Conservation (phyloP, 805 yeast genomes). For the Saccharomycopsis oosterbeekiorum region DNA sequence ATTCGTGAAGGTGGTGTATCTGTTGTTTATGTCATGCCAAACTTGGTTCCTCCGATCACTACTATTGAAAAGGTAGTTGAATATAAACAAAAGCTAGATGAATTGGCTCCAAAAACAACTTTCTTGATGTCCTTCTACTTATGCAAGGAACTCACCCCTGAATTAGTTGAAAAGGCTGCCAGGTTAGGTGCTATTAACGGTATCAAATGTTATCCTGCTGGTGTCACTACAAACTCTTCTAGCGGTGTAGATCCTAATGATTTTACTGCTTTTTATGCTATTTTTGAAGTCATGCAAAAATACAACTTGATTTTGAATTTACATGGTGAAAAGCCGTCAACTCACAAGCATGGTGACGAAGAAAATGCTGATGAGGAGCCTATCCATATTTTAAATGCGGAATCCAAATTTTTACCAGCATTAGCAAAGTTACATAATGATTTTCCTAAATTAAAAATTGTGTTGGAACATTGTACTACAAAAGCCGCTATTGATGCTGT, state of each 20-base stretch:
- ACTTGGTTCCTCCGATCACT: conserved; percentile 84
- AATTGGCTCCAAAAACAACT: conserved; percentile 69
- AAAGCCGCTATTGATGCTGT: conserved; percentile 77
- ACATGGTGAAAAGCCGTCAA: conserved; percentile 92
- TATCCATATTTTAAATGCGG: conserved; percentile 90
- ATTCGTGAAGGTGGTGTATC: conserved; percentile 86
- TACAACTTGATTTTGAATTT: conserved; percentile 71
- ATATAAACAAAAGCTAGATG: conserved; percentile 56
- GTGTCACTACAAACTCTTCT: conserved; percentile 93
- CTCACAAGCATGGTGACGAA: conserved; percentile 16
- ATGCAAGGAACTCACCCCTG: conserved; percentile 73
- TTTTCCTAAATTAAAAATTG: conserved; percentile 14
- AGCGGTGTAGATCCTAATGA: conserved; percentile 93
- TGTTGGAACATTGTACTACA: conserved; percentile 46
- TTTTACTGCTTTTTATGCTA: conserved; percentile 78
- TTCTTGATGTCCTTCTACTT: conserved; percentile 88
- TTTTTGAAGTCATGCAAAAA: conserved; percentile 80
- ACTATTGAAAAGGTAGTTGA: conserved; percentile 60
- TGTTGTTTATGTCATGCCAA: conserved; percentile 93
- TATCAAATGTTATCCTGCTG: conserved; percentile 96
- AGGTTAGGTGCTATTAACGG: conserved; percentile 61
- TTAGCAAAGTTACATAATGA: conserved; percentile 48
- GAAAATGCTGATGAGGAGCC: conserved; percentile 42
- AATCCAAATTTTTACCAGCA: conserved; percentile 85
- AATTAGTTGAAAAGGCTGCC: conserved; percentile 73